Evolutionary conservation across 805 yeast species (phyloP).

Genomic region (Candida insectalens): DNA sequence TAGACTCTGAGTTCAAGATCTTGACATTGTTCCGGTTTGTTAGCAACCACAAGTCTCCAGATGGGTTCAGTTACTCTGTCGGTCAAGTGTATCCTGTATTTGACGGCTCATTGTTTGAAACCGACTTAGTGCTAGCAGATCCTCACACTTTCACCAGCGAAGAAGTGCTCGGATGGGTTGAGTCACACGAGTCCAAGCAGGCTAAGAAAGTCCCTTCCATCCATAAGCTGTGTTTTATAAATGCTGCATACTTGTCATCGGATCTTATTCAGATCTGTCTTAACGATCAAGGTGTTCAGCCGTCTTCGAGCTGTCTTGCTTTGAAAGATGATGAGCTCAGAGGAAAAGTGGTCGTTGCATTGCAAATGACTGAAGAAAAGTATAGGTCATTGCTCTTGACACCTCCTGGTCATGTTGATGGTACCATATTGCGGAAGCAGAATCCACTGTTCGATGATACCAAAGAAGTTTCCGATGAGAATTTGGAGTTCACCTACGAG

Average conservation of each 20-base stretch:
- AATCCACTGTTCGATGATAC: conserved; percentile 40
- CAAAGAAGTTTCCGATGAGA: conserved; percentile 25
- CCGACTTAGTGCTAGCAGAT: neutral
- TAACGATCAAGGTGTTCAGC: conserved; percentile 33
- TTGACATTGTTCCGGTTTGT: conserved; percentile 72
- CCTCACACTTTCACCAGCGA: conserved; percentile 19
- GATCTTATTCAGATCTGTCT: conserved; percentile 63
- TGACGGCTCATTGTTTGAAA: conserved; percentile 36
- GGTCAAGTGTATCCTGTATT: conserved; percentile 63
- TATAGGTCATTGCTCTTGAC: conserved; percentile 28
- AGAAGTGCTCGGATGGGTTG: conserved; percentile 31
- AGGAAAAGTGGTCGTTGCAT: conserved; percentile 27
- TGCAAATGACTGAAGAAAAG: conserved; percentile 37
- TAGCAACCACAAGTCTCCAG: conserved; percentile 43
- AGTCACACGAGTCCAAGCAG: conserved; percentile 20
- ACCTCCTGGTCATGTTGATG: conserved; percentile 31
- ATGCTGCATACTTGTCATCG: conserved; percentile 67
- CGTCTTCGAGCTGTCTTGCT: conserved; percentile 22
- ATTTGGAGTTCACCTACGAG: conserved; percentile 34
- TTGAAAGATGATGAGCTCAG: conserved; percentile 22
- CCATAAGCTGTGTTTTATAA: conserved; percentile 59
- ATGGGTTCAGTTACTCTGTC: conserved; percentile 45
- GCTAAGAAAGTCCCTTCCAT: conserved; percentile 42
- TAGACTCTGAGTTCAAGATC: conserved; percentile 62
- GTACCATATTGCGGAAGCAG: conserved; percentile 54